phyloP scores from a whole-genome alignment of 2,329 filamentous ascomycete genomes.

The Aspergillus oerlinghausenensis region DNA sequence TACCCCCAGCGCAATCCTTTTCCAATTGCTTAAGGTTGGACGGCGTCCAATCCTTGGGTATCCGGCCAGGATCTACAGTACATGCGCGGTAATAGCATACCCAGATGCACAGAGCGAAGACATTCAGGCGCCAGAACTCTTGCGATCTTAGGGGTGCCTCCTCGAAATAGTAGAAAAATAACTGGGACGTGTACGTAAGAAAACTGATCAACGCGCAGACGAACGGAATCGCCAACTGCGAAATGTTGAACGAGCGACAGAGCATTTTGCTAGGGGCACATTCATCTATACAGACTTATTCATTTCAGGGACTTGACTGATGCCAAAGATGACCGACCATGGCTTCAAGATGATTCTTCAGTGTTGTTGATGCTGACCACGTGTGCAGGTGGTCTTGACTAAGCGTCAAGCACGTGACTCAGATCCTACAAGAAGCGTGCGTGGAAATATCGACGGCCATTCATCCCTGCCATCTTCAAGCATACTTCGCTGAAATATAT shows the following conservation, averaged over 20 bases:
- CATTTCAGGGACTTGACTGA: background rate
- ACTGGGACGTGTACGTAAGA: constrained; percentile 57
- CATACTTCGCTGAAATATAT: background rate
- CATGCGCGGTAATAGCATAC: constrained; percentile 58
- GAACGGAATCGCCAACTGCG: constrained; percentile 48
- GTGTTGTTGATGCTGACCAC: background rate
- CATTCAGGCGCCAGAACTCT: constrained; percentile 53
- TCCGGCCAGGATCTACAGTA: constrained; percentile 53
- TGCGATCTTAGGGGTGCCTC: constrained; percentile 47
- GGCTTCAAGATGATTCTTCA: background rate
- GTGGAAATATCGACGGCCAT: constrained; percentile 11
- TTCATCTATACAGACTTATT: background rate
- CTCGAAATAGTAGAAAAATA: constrained; percentile 52
- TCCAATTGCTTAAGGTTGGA: constrained; percentile 15
- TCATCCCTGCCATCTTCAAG: background rate
- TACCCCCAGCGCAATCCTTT: constrained; percentile 18
- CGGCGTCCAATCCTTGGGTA: constrained; percentile 43
- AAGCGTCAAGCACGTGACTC: constrained; percentile 7
- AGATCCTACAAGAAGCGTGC: constrained; percentile 1
- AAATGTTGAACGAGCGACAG: constrained; percentile 26
- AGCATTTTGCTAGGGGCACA: constrained; percentile 7
- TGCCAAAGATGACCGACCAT: background rate
- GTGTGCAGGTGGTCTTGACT: constrained; percentile 2
- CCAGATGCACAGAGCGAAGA: constrained; percentile 50
- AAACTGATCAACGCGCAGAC: constrained; percentile 55